These are phyloP conservation scores for Pestalotiopsis sp. DNA, from an alignment of 2,329 filamentous ascomycete species.

Conservation along the genomic window DNA sequence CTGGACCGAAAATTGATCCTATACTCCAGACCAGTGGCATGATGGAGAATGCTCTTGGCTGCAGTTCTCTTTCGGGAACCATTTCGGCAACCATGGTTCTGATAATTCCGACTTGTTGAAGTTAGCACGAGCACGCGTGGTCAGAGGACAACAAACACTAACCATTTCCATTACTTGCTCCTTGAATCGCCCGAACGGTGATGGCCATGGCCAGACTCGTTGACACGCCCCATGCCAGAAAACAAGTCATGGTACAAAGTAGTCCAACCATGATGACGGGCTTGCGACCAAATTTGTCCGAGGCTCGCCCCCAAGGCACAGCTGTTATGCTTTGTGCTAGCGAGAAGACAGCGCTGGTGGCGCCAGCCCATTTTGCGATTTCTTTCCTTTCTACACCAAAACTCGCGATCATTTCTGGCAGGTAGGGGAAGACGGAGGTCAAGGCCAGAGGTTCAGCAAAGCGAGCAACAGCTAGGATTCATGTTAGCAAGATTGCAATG, in stretches of 20 bases:
- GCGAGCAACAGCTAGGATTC: constrained; percentile 68
- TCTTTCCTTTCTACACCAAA: constrained; percentile 73
- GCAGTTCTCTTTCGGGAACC: constrained; percentile 83
- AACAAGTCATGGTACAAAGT: constrained; percentile 78
- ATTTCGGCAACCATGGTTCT: constrained; percentile 91
- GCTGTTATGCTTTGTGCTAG: constrained; percentile 72
- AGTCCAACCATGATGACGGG: constrained; percentile 77
- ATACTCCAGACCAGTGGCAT: constrained; percentile 93
- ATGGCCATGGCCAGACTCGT: constrained; percentile 81
- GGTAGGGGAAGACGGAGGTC: constrained; percentile 71
- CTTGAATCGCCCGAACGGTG: constrained; percentile 74
- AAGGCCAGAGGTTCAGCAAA: constrained; percentile 77
- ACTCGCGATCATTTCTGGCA: constrained; percentile 82
- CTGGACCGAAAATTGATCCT: constrained; percentile 85
- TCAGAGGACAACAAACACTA: constrained; percentile 21
- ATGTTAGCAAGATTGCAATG: constrained; percentile 34
- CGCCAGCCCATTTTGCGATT: constrained; percentile 80
- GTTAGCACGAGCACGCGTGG: constrained; percentile 21
- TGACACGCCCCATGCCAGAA: constrained; percentile 83
- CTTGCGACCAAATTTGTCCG: constrained; percentile 82
- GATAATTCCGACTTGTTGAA: constrained; percentile 76
- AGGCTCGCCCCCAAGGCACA: constrained; percentile 75
- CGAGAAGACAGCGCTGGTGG: constrained; percentile 74
- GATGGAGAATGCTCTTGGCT: constrained; percentile 86
- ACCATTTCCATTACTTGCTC: constrained; percentile 85